Base-by-base conservation (phyloP, 2,329 filamentous ascomycete genomes). In the Atkinsonella hypoxylon region DNA sequence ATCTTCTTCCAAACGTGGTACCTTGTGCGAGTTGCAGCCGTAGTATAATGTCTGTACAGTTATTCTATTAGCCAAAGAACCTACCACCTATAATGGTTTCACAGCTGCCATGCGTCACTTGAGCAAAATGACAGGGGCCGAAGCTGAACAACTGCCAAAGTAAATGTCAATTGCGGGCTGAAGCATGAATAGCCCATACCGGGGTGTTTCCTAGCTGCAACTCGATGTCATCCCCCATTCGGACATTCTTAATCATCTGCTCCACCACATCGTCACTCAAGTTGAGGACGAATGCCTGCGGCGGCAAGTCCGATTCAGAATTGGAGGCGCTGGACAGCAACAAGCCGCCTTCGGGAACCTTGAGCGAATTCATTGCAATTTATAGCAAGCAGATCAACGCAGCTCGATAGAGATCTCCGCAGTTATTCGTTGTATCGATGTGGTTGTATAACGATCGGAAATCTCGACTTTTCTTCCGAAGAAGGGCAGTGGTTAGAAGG, bases 161-260 rank as follows among this genome's bases (percentile, higher is more conserved):
- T 52, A 30, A 45, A 22, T 22, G n/a, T n/a, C 11, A 40, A 3
- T 5, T 31, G 8, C 6, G 32, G n/a, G 11, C 9, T 13, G 5
- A 26, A 13, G 17, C n/a, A 13, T 18, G 4, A n/a, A 38, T 13
- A 31, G 18, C 12, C 73, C 80, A 73, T 77, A 84, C 81, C 38
- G 80, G 80, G 58, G 66, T 71, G 59, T 68, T 70, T 40, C 81
- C 81, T 54, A 84, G 64, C 5, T 76, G 73, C 58, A 84, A 67
- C 58, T 78, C 70, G 49, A 83, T 71, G 44, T 73, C 68, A 50
- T 77, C 71, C 47, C 78, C 78, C 67, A 74, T 71, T 58, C 76
- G 75, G 39, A 78, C 72, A 59, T 75, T 78, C 62, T 71, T 72
- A 57, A 84, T 81, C 74, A 84, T 77, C 54, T 78, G 72, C 61